Percentiles rank a stretch among this genome's conserved stretches.
phyloP scores from a whole-genome alignment of 1,139 yeast genomes.

The Diutina mesorugosa region DNA sequence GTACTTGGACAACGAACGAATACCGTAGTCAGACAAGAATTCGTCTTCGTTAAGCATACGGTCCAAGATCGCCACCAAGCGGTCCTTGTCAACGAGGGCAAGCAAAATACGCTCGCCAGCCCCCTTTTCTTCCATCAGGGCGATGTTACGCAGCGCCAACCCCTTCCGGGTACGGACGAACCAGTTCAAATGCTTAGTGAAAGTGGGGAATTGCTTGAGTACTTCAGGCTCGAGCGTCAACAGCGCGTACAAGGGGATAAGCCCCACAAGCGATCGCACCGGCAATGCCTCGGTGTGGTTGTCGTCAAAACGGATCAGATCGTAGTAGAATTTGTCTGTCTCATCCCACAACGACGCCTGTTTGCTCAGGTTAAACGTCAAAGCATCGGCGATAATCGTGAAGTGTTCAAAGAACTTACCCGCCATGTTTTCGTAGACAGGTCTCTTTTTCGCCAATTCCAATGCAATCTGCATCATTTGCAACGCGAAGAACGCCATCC shows the following conservation, averaged over 20 bases:
- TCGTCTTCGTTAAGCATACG: slow-evolving; percentile 84
- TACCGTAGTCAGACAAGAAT: slow-evolving; percentile 78
- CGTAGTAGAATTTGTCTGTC: slow-evolving; percentile 80
- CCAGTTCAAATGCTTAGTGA: slow-evolving; percentile 81
- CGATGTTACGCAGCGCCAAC: slow-evolving; percentile 79
- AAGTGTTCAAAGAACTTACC: slow-evolving; percentile 94
- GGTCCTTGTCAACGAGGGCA: slow-evolving; percentile 72
- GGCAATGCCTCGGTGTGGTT: slow-evolving; percentile 60
- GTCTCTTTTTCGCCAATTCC: slow-evolving; percentile 76
- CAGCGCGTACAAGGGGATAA: slow-evolving; percentile 87
- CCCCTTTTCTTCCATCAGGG: slow-evolving; percentile 78
- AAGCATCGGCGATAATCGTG: slow-evolving; percentile 85
- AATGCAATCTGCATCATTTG: slow-evolving; percentile 92
- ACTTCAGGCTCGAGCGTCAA: slow-evolving; percentile 83
- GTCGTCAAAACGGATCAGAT: slow-evolving; percentile 79
- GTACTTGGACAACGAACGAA: slow-evolving; percentile 78
- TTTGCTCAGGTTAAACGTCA: slow-evolving; percentile 53
- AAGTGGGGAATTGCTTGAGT: slow-evolving; percentile 67
- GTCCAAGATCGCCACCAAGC: slow-evolving; percentile 63
- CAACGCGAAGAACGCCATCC: slow-evolving; percentile 93
- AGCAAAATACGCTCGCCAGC: slow-evolving; percentile 74
- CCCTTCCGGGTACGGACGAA: slow-evolving; percentile 60
- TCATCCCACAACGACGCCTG: slow-evolving; percentile 83
- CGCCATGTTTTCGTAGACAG: slow-evolving; percentile 90
- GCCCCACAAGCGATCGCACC: slow-evolving; percentile 82